Conservation (phyloP, 495 filamentous ascomycete species). For the Lophiostoma macrostomum region DNA sequence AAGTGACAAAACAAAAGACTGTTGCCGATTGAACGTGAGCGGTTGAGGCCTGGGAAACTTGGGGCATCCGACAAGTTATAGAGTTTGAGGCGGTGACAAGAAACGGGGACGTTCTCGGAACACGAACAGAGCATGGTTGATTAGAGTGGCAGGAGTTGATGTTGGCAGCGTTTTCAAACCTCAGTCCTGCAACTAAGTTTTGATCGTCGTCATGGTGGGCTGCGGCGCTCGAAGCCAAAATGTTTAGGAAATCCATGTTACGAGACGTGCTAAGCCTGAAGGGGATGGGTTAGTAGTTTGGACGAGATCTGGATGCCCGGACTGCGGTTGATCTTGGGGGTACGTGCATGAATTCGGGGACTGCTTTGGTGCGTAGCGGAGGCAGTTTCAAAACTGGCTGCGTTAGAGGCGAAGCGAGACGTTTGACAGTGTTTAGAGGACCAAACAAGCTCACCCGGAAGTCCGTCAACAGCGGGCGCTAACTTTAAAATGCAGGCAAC, state of each 20-base stretch:
- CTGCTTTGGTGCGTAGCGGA: conserved; percentile 11
- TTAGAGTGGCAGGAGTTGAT: conserved; percentile 34
- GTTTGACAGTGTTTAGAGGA: conserved; percentile 29
- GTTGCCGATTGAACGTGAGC: conserved; percentile 31
- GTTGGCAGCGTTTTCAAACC: conserved; percentile 36
- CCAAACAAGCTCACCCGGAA: conserved; percentile 30
- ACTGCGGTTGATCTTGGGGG: conserved; percentile 9
- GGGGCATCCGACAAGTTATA: conserved; percentile 30
- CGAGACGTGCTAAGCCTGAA: conserved; percentile 34
- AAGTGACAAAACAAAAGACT: conserved; percentile 33
- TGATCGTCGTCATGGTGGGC: conserved; percentile 32
- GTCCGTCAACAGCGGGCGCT: conserved; percentile 27
- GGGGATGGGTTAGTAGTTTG: conserved; percentile 11
- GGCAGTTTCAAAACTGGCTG: conserved; percentile 28
- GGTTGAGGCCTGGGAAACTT: conserved; percentile 24
- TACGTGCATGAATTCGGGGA: conserved; percentile 20
- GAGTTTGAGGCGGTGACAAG: conserved; percentile 15
- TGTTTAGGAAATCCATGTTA: conserved; percentile 28
- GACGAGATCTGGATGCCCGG: conserved; percentile 28
- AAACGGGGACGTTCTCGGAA: conserved; percentile 21
- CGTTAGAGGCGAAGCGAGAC: conserved; percentile 31
- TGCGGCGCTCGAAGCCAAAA: conserved; percentile 17
- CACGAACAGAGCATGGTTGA: conserved; percentile 27
- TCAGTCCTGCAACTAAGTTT: conserved; percentile 32
- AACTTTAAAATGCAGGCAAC: conserved; percentile 14